These are phyloP conservation scores for Phylloporus sp. DNA, from an alignment of 768 basidiomycete species.

Conservation along the genomic window DNA sequence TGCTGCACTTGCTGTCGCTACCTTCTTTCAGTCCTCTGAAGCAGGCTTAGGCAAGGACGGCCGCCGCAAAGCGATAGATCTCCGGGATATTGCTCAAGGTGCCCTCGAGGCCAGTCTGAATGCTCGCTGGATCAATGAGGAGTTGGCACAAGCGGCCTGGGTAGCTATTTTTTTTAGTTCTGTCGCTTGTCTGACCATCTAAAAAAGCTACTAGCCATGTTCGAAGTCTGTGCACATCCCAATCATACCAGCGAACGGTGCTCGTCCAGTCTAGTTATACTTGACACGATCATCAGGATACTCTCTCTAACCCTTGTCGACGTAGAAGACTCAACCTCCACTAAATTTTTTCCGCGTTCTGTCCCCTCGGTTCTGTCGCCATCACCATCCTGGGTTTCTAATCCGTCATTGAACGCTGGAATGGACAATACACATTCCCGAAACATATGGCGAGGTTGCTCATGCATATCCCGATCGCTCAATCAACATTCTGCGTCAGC, in stretches of 20 bases:
- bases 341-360: constrained; percentile 44
- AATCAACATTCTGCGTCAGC: constrained; percentile 48
- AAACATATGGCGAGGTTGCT: constrained; percentile 35
- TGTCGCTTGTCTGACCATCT: constrained; percentile 6
- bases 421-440: neutral
- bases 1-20: constrained; percentile 60
- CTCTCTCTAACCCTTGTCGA: constrained; percentile 60
- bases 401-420: neutral
- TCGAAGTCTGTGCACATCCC: constrained; percentile 71
- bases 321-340: constrained; percentile 47
- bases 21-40: constrained; percentile 68
- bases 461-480: constrained; percentile 49
- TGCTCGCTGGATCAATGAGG: constrained; percentile 69
- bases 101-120: constrained; percentile 69
- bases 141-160: constrained; percentile 73
- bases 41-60: constrained; percentile 47
- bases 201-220: constrained; percentile 56
- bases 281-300: constrained; percentile 66
- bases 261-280: constrained; percentile 52
- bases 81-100: constrained; percentile 66
- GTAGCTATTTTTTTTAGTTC: constrained; percentile 36
- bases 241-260: constrained; percentile 50
- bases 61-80: constrained; percentile 51
- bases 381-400: constrained; percentile 9
- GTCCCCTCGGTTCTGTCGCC: constrained; percentile 43